Base-by-base conservation (phyloP, 495 filamentous ascomycete genomes). In the Penicillium lividum region DNA sequence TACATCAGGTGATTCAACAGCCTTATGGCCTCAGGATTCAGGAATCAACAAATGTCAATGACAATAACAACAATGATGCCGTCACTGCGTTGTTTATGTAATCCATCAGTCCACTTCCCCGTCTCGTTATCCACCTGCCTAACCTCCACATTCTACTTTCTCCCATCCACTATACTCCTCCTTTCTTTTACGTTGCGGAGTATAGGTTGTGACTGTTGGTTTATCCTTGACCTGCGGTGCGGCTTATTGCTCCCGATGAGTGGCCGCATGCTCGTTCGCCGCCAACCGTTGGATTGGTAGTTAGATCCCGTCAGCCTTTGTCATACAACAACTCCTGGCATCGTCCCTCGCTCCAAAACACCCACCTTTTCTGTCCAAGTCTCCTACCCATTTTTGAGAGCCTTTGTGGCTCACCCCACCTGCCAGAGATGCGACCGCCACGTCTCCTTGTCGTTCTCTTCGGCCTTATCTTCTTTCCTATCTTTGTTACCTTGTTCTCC, bases 381-480 rank as follows among this genome's bases (percentile, higher is more conserved):
- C 53, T 29, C 40, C 53, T 28, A 29, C 40, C 36, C 9, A 22
- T 31, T 36, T n/a, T 38, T 44, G n/a, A 6, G 28, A 49, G 48
- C 36, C 43, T 10, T 25, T 22, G 10, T 29, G 15, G 8, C 28
- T 30, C 52, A n/a, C 18, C 18, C 13, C 30, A 36, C 49, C 64
- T 61, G 53, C 52, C 55, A 66, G 76, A 67, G 47, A 86, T 86
- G 83, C 81, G 82, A 67, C 76, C 81, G 29, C 81, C 80, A 70
- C 79, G 80, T 51, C 65, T 84, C 18, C 68, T 84, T 31, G 56
- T 84, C 30, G 68, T 83, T 28, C 63, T 84, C 45, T 76, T 83
- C 54, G 81, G 78, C 58, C 72, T 85, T 51, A 69, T 86, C 64
- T 81, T 81, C 53, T 67, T 83, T 53, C 80, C 81, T 27, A 80